Base-by-base conservation (phyloP, 805 yeast genomes). In the Yarrowia divulgata region DNA sequence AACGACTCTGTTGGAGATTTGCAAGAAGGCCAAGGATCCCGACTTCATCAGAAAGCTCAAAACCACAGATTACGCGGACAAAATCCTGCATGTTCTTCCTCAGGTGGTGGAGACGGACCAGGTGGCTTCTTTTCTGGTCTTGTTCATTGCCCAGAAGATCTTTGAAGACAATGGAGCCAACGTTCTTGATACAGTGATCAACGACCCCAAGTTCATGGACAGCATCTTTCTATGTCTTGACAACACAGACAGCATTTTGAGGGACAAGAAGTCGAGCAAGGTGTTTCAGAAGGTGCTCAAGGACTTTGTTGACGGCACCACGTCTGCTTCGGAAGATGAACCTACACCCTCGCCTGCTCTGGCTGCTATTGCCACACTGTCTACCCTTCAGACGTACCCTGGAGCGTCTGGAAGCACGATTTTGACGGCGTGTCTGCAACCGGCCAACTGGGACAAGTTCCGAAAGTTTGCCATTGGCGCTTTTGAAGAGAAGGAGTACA, bases 271-370 rank as follows among this genome's bases (percentile, higher is more conserved):
- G 37, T 48, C 57, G 12, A 63, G 68, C 74, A 80, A 80, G 70
- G 92, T 94, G 1, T 88, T 89, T 72, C 81, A 83, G 69, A 86
- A 86, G 70, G 85, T 92, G 1, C 86, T 88, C 42, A 97, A 97
- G 1, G 79, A 81, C 45, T 95, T 91, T 75, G 77, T 85, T 37
- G 74, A 80, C 40, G 84, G 57, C 8, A 63, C 55, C 8, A 34
- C 34, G 12, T 39, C 48, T 3, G 48, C n/a, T 32, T n/a, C 49
- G 1, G 49, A 57, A 3, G 67, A 62, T 19, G 55, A 49, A 4
- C 57, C 45, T 16, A 48, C 55, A 2, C 57, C 68, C 16, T 63
- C 57, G 1, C 66, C 66, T 1, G 66, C 66, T 5, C 42, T 60
- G 6, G 57, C 57, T 6, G 68, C 68, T 13, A 63, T 63, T 7